Evolutionary conservation across 116 monocot species (phyloP).

Genomic region (Phalaenopsis hybrid): DNA sequence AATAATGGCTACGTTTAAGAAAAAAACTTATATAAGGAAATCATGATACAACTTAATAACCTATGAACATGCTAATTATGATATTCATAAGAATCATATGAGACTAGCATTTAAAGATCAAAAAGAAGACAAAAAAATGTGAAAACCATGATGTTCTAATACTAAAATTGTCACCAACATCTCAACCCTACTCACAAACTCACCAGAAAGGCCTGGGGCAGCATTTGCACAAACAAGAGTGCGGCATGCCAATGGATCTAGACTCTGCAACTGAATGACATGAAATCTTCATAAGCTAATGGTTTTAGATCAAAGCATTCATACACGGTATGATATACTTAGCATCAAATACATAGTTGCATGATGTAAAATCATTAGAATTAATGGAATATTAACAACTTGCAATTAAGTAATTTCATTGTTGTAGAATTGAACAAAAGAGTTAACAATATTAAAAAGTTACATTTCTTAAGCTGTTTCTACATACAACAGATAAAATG

Average conservation of each 20-base stretch:
- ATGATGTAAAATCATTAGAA: neutral
- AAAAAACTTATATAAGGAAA: too few species aligned
- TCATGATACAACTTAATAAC: neutral
- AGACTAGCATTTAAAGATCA: neutral
- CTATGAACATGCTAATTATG: neutral
- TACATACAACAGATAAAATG: neutral
- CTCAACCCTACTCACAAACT: constrained; percentile 4
- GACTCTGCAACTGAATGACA: constrained; percentile 44
- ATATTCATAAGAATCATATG: neutral
- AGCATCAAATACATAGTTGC: neutral
- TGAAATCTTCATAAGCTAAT: constrained; percentile 3
- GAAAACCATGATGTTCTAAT: neutral
- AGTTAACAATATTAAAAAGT: neutral
- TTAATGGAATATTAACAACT: neutral
- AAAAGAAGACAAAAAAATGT: neutral
- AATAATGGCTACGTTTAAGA: neutral
- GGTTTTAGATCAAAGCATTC: neutral
- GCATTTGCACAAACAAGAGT: constrained; percentile 50
- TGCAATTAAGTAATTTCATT: neutral
- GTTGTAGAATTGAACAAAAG: neutral
- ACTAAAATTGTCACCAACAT: neutral
- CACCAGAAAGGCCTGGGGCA: constrained; percentile 61
- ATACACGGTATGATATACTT: neutral
- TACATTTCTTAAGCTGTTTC: neutral
- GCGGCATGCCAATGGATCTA: constrained; percentile 62